Conservation (phyloP, 2,329 filamentous ascomycete genomes). For the Juglanconis oblonga region DNA sequence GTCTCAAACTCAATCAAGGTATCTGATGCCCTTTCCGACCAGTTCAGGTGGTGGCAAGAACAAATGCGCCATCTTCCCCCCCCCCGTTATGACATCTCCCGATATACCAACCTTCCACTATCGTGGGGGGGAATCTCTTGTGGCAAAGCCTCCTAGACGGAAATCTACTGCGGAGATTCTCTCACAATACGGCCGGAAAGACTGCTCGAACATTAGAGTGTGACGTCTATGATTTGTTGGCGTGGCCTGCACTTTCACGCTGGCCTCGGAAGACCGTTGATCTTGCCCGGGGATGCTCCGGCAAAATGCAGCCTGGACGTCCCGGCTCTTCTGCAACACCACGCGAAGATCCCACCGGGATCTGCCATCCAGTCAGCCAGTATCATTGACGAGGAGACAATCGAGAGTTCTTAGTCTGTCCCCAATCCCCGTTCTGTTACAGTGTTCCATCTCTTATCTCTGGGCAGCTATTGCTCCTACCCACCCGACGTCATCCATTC, state of each 20-base stretch:
- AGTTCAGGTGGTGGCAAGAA: too few species aligned
- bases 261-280: not conserved
- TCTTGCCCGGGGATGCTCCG: not conserved
- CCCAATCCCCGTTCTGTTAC: not conserved
- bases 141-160: too few species aligned
- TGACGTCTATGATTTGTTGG: not conserved
- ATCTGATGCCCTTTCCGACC: too few species aligned
- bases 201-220: not conserved
- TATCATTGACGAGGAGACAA: too few species aligned
- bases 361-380: not conserved
- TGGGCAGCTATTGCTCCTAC: not conserved
- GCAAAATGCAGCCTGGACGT: not conserved
- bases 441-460: not conserved
- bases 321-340: not conserved
- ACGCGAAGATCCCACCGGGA: not conserved
- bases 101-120: too few species aligned
- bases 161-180: too few species aligned
- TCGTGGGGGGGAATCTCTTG: too few species aligned
- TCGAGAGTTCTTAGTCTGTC: too few species aligned
- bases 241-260: not conserved
- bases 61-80: too few species aligned
- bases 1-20: too few species aligned
- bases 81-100: too few species aligned
- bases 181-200: not conserved
- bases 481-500: not conserved